A percentile compares a stretch with the other conserved stretches of the same genome.
Conservation (phyloP, 345 rosid species). For the Populus tremula region DNA sequence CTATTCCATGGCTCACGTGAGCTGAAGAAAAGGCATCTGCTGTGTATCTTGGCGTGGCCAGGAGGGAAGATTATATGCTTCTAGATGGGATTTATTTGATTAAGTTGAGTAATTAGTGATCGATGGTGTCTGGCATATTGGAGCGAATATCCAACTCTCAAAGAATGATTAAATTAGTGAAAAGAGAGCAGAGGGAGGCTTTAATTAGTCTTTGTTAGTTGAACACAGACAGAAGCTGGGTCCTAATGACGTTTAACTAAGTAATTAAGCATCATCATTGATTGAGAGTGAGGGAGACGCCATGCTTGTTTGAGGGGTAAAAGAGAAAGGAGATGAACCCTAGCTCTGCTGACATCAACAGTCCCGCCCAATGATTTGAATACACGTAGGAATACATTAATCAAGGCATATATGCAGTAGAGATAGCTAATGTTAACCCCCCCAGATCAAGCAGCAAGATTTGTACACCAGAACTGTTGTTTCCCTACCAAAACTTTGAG, state of each 20-base stretch:
- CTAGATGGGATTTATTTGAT: not conserved
- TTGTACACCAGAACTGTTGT: not conserved
- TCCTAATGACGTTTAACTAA: not conserved
- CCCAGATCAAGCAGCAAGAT: not conserved
- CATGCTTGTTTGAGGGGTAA: not conserved
- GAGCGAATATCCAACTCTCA: not conserved
- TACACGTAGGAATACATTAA: not conserved
- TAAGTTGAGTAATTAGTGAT: not conserved
- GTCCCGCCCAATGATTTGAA: not conserved
- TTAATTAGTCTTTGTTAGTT: conserved; percentile 7
- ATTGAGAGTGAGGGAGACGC: not conserved
- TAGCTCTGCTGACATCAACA: not conserved
- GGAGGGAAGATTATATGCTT: not conserved
- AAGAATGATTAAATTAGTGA: not conserved
- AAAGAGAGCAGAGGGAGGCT: not conserved
- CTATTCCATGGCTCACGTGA: conserved; percentile 13
- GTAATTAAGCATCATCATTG: not conserved
- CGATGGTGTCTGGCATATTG: not conserved
- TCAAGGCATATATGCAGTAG: not conserved
- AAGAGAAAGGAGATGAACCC: not conserved
- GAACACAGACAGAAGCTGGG: not conserved
- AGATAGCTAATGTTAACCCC: conserved; percentile 1
- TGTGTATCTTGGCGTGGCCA: not conserved
- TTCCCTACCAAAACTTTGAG: not conserved
- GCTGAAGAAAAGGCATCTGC: not conserved